Evolutionary conservation across 2,329 filamentous ascomycete species (phyloP), one percentile per base, ranked within the genome.

Genomic region (Diaporthe vaccinii): DNA sequence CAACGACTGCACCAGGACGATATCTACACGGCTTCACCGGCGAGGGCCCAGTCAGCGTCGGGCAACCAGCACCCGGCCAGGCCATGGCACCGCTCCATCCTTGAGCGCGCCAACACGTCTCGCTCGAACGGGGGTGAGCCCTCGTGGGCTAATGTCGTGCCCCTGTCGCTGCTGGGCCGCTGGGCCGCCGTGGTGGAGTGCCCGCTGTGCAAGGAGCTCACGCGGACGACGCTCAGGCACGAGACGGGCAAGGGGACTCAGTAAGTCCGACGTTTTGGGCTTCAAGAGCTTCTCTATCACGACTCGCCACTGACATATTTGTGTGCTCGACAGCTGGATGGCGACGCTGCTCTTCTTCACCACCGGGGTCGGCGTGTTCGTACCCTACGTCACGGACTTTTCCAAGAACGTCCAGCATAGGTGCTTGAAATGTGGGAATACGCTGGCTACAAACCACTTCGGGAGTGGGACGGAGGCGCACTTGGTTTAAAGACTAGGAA

Each of bases 141-240:
- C 46, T 98, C 76, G 94, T 94, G 74, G 90, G 89, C 70, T 17
- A 72, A 76, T n/a, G 72, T 74, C 20, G 72, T 76, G 41, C 75
- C 75, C 2, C 4, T 76, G 15, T 59, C 75, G 1, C 72, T 74
- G 41, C 55, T 76, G 3, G 72, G 62, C 14, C 55, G 75, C 31
- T 74, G 75, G 75, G 46, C 72, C 15, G 75, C 62, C n/a, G 41
- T 70, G 41, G 72, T 76, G 36, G 65, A 76, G 57, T 76, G 75
- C 28, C 75, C 75, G 7, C 34, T 58, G 14, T 76, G 75, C 49
- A 55, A 25, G 61, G 74, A 72, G 41, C 55, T 72, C 46, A 72
- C 69, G 9, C 41, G 57, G 8, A 58, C 69, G 1, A 72, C 55
- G 4, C 22, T 59, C 12, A 46, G 44, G 41, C 31, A 59, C 55